phyloP scores from a whole-genome alignment of 257 asterid genomes.

The Echites panduratus region DNA sequence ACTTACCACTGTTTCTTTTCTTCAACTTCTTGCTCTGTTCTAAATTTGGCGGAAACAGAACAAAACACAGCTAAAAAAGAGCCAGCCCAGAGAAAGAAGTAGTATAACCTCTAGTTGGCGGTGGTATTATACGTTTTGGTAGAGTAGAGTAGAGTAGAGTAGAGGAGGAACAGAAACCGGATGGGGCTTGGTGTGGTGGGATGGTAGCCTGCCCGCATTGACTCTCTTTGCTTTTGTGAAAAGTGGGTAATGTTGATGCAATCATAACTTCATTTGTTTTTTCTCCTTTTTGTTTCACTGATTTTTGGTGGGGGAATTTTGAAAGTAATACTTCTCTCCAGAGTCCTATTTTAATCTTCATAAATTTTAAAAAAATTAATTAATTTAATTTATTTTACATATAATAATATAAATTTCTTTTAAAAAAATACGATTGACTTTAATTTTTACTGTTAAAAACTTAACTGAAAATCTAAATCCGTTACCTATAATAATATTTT shows the following conservation, averaged over 20 bases:
- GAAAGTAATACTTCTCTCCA: too few species aligned
- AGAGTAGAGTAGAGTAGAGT: too few species aligned
- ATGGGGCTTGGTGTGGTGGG: neutral
- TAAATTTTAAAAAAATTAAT: too few species aligned
- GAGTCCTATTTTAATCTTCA: too few species aligned
- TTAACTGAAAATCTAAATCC: too few species aligned
- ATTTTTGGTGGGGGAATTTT: neutral
- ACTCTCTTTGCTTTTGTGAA: neutral
- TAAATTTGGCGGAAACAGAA: slow-evolving; percentile 15
- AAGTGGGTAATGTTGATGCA: neutral
- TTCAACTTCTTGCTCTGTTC: neutral
- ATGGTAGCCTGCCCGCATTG: neutral
- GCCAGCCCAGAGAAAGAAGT: neutral
- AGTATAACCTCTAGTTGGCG: neutral
- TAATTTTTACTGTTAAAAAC: too few species aligned
- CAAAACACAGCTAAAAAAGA: neutral
- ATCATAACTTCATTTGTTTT: neutral
- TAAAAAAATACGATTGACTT: too few species aligned
- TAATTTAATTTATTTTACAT: too few species aligned
- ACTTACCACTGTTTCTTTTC: neutral
- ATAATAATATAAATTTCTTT: too few species aligned
- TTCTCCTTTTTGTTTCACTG: neutral
- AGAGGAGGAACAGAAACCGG: too few species aligned
- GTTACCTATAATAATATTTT: too few species aligned
- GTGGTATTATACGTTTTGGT: slow-evolving; percentile 1